Conservation (phyloP, 2,329 filamentous ascomycete genomes). For the Mycosphaerelloides madeirae region DNA sequence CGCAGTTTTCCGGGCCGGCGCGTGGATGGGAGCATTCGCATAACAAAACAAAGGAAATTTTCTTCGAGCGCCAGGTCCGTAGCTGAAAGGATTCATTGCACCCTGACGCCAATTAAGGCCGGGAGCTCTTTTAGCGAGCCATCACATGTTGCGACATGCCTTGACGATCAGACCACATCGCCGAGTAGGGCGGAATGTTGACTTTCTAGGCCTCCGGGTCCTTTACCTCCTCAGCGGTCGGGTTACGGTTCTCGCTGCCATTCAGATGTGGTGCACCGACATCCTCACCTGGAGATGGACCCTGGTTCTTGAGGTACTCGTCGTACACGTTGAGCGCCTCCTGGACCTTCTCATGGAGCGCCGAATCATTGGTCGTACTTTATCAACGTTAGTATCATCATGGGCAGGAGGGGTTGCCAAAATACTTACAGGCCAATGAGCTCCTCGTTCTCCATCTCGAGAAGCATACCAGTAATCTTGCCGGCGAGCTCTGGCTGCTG, state of each 20-base stretch:
- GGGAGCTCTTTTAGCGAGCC: constrained; percentile 12
- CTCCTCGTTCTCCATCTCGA: constrained; percentile 98
- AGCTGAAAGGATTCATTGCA: constrained; percentile 1
- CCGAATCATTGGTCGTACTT: constrained; percentile 83
- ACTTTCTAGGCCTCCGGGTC: constrained; percentile 29
- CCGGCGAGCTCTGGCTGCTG: constrained; percentile 94
- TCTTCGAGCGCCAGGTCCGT: constrained; percentile 6
- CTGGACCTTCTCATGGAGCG: constrained; percentile 91
- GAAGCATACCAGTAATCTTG: constrained; percentile 99
- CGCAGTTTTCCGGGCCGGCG: constrained; percentile 6
- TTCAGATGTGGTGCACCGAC: constrained; percentile 21
- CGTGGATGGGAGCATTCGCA: constrained; percentile 5
- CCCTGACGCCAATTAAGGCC: constrained; percentile 12
- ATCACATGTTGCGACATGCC: constrained; percentile 11
- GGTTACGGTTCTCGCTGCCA: constrained; percentile 34
- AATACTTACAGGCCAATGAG: constrained; percentile 94
- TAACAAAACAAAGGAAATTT: constrained; percentile 10
- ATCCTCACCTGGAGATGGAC: constrained; percentile 36
- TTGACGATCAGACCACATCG: constrained; percentile 13
- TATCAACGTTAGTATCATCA: constrained; percentile 20
- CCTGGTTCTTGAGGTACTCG: constrained; percentile 92
- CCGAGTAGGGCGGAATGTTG: constrained; percentile 12
- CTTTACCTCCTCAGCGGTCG: constrained; percentile 30
- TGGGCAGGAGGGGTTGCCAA: background rate
- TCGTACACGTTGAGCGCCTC: constrained; percentile 97